Evolutionary conservation across 164 flowering plant species (phyloP).

Genomic region (Paratinospora sagittata): DNA sequence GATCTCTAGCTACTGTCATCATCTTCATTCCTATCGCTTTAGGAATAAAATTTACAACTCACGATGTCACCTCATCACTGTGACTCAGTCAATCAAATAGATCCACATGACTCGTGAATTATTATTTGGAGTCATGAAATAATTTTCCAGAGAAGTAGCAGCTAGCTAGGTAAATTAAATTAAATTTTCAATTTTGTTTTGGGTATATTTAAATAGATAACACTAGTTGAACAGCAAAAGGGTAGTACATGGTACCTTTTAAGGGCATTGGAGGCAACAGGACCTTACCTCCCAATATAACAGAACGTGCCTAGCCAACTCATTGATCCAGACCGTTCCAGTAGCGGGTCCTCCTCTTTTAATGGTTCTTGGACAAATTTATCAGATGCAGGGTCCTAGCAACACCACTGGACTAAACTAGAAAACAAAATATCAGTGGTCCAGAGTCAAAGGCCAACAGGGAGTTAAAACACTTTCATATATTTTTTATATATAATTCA

Average conservation of each 20-base stretch:
- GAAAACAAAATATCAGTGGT: background rate
- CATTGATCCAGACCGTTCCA: conserved; percentile 6
- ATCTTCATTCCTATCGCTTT: no score
- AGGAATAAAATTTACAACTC: no score
- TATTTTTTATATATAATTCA: no score
- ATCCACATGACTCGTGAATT: no score
- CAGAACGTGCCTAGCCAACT: conserved; percentile 10
- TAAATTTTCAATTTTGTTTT: no score
- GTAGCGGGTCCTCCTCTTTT: background rate
- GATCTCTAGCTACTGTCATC: no score
- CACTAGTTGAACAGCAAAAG: no score
- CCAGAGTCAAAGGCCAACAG: background rate
- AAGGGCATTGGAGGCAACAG: background rate
- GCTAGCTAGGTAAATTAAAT: no score
- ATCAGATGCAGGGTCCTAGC: background rate
- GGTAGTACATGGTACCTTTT: background rate
- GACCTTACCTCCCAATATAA: background rate
- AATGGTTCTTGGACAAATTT: background rate
- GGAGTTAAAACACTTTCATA: background rate
- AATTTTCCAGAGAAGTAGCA: background rate
- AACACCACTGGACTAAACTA: background rate
- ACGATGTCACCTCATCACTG: no score
- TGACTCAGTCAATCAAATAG: background rate
- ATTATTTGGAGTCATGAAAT: background rate
- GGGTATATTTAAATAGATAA: no score